These are phyloP conservation scores for Komagataella pastoris DNA, from an alignment of 805 yeast genomes.

Conservation along the genomic window DNA sequence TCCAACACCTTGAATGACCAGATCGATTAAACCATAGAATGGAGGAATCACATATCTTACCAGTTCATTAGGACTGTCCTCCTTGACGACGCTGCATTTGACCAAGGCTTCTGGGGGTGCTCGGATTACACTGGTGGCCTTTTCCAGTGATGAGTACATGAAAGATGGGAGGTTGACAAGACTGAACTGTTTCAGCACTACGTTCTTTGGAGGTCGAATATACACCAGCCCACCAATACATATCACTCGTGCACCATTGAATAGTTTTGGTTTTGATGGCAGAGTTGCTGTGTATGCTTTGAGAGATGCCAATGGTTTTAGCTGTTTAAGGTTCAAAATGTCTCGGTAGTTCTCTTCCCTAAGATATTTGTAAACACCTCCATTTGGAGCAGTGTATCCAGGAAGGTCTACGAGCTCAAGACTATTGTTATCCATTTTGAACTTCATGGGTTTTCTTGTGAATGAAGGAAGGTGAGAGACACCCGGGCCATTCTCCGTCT, in stretches of 20 bases:
- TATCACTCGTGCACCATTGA: slow-evolving; percentile 11
- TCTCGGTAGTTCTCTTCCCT: neutral
- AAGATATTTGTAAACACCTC: slow-evolving; percentile 18
- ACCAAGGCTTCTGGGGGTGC: slow-evolving; percentile 13
- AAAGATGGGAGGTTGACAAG: slow-evolving; percentile 27
- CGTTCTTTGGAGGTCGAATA: slow-evolving; percentile 35
- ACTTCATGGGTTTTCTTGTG: slow-evolving; percentile 41
- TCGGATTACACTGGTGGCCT: slow-evolving; percentile 15
- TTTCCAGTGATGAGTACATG: slow-evolving; percentile 17
- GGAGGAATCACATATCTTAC: slow-evolving; percentile 49
- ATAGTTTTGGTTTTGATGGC: slow-evolving; percentile 3
- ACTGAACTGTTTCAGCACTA: slow-evolving; percentile 34
- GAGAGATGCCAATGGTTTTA: neutral
- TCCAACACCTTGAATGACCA: slow-evolving; percentile 56
- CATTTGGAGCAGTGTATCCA: slow-evolving; percentile 21
- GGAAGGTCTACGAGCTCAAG: slow-evolving; percentile 28
- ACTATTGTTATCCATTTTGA: slow-evolving; percentile 14
- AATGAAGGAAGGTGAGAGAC: slow-evolving; percentile 51
- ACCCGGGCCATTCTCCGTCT: slow-evolving; percentile 26
- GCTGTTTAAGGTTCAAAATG: neutral
- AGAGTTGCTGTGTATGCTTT: slow-evolving; percentile 3
- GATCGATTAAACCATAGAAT: slow-evolving; percentile 53
- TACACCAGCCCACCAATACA: slow-evolving; percentile 53
- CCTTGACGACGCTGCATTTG: slow-evolving; percentile 8
- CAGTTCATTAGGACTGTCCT: slow-evolving; percentile 16